Percentiles rank a stretch among this genome's conserved stretches.
Evolutionary conservation across 208 protist species (phyloP).

Genomic region (Phytomonas serpens): DNA sequence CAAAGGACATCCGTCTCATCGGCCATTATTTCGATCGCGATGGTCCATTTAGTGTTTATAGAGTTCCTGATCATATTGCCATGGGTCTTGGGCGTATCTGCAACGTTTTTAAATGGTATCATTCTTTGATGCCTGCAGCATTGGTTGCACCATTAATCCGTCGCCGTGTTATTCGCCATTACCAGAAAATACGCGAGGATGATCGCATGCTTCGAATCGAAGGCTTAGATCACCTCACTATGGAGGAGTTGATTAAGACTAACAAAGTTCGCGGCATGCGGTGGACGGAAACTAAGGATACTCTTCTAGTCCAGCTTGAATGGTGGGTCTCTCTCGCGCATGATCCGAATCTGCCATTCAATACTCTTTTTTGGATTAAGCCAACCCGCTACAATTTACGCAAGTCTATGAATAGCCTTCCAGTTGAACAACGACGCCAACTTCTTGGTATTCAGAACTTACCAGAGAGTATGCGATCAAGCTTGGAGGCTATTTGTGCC

Average conservation of each 20-base stretch:
- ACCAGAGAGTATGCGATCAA: constrained; percentile 66
- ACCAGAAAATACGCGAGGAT: constrained; percentile 73
- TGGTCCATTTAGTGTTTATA: constrained; percentile 79
- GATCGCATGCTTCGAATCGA: constrained; percentile 77
- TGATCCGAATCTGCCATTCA: constrained; percentile 78
- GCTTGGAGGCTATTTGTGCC: constrained; percentile 78
- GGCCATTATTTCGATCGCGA: constrained; percentile 67
- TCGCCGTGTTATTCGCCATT: constrained; percentile 61
- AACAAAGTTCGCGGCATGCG: constrained; percentile 84
- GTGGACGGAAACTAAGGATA: constrained; percentile 75
- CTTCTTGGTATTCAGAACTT: constrained; percentile 85
- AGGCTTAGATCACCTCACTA: constrained; percentile 65
- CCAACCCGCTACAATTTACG: constrained; percentile 77
- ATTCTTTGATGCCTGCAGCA: constrained; percentile 49
- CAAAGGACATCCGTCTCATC: constrained; percentile 67
- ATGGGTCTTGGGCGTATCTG: constrained; percentile 54
- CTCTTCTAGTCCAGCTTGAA: constrained; percentile 80
- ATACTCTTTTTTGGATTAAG: constrained; percentile 88
- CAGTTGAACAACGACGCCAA: constrained; percentile 74
- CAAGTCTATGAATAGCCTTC: constrained; percentile 78
- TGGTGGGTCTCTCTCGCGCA: constrained; percentile 75
- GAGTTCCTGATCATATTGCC: constrained; percentile 67
- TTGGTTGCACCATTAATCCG: constrained; percentile 56
- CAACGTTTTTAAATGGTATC: constrained; percentile 74
- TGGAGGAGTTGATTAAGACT: constrained; percentile 76